Evolutionary conservation across 2,329 filamentous ascomycete species (phyloP).

Genomic region (Pezicula radicicola): DNA sequence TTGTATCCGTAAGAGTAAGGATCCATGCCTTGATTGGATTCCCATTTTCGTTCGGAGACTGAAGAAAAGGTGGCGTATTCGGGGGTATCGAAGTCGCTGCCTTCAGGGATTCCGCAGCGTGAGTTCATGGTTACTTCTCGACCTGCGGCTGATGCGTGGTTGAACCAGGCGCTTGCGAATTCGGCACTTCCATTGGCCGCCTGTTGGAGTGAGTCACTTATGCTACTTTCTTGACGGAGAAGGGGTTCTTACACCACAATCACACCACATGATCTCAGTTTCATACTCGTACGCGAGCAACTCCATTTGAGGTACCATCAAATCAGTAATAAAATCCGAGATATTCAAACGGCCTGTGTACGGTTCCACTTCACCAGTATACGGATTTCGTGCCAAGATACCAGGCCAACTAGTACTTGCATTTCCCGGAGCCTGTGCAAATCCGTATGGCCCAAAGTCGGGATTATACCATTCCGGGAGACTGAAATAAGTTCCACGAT

Average conservation of each 20-base stretch:
- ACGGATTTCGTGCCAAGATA: slow-evolving; percentile 38
- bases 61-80: slow-evolving; percentile 51
- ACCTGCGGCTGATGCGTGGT: slow-evolving; percentile 32
- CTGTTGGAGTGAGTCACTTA: slow-evolving; percentile 17
- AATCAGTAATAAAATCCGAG: slow-evolving; percentile 38
- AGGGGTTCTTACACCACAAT: slow-evolving; percentile 21
- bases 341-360: slow-evolving; percentile 39
- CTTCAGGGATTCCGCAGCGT: slow-evolving; percentile 50
- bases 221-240: no score
- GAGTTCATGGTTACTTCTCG: slow-evolving; percentile 53
- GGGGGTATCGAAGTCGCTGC: slow-evolving; percentile 56
- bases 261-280: slow-evolving; percentile 49
- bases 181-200: slow-evolving; percentile 38
- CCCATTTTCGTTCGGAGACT: slow-evolving; percentile 55
- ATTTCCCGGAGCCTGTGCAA: slow-evolving; percentile 29
- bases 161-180: slow-evolving; percentile 41
- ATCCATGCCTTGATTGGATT: slow-evolving; percentile 57
- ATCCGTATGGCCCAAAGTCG: slow-evolving; percentile 40
- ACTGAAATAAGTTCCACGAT: slow-evolving; percentile 45
- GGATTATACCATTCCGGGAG: slow-evolving; percentile 49
- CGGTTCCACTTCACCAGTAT: slow-evolving; percentile 36
- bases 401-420: slow-evolving; percentile 34
- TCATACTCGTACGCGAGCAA: slow-evolving; percentile 39
- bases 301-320: slow-evolving; percentile 45
- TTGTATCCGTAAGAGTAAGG: slow-evolving; percentile 59